phyloP scores from a whole-genome alignment of 768 basidiomycete genomes.

The Termitomyces sp. region DNA sequence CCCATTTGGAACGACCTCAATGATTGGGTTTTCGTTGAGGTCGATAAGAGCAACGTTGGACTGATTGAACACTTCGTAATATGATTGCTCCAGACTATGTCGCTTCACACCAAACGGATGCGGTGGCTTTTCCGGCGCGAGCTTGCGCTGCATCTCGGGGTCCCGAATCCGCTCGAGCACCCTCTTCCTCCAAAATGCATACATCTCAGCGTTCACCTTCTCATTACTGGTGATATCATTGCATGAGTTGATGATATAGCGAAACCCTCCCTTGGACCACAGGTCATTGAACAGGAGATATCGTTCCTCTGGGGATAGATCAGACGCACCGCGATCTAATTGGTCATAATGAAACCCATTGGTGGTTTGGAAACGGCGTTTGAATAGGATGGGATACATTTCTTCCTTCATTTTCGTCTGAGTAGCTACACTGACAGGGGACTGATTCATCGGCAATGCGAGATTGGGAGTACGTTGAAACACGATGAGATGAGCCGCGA shows the following conservation, averaged over 20 bases:
- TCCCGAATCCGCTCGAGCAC: conserved; percentile 6
- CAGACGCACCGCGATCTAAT: conserved; percentile 10
- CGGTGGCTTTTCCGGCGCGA: conserved; percentile 7
- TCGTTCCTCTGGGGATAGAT: conserved; percentile 20
- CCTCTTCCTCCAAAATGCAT: conserved; percentile 8
- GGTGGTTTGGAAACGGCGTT: conserved; percentile 19
- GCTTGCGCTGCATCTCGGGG: conserved; percentile 17
- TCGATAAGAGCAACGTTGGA: conserved; percentile 21
- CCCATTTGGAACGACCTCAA: conserved; percentile 18
- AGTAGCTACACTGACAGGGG: conserved; percentile 9
- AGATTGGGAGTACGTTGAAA: conserved; percentile 27
- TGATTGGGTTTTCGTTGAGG: conserved; percentile 4
- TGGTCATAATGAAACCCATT: conserved; percentile 15
- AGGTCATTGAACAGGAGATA: conserved; percentile 17
- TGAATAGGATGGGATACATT: conserved; percentile 1
- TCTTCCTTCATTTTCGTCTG: conserved; percentile 18
- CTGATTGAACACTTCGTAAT: conserved; percentile 24
- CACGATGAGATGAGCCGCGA: conserved; percentile 22
- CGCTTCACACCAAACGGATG: conserved; percentile 26
- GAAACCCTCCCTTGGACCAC: conserved; percentile 10
- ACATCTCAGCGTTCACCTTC: conserved; percentile 19
- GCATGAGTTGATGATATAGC: conserved; percentile 17
- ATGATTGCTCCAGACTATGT: conserved; percentile 20
- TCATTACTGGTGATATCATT: conserved; percentile 15
- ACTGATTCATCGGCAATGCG: conserved; percentile 21